These are phyloP conservation scores for Bipolaris cookei DNA, from an alignment of 2,329 filamentous ascomycete species.

Conservation along the genomic window DNA sequence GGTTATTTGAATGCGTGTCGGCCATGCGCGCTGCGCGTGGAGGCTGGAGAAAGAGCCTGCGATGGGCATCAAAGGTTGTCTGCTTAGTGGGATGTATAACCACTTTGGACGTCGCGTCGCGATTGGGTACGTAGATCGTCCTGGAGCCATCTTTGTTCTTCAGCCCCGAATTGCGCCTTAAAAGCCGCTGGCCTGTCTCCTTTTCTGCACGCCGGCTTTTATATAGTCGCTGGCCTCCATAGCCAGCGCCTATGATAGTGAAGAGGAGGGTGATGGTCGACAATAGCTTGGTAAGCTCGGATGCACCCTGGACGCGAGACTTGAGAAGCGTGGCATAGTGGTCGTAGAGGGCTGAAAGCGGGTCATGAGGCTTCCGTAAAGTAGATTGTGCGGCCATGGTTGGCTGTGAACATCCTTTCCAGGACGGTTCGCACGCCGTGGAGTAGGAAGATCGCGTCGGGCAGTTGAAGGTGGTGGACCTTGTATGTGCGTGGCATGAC, in stretches of 20 bases:
- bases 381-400: slow-evolving; percentile 89
- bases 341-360: slow-evolving; percentile 54
- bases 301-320: slow-evolving; percentile 65
- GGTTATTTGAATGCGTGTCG: slow-evolving; percentile 60
- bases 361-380: slow-evolving; percentile 59
- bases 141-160: slow-evolving; percentile 93
- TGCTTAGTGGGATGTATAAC: slow-evolving; percentile 88
- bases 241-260: slow-evolving; percentile 78
- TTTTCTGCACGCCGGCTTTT: slow-evolving; percentile 74
- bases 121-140: slow-evolving; percentile 94
- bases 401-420: slow-evolving; percentile 36
- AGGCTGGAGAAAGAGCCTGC: slow-evolving; percentile 89
- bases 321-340: slow-evolving; percentile 59
- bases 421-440: slow-evolving; percentile 34
- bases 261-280: slow-evolving; percentile 77
- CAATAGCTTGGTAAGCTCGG: slow-evolving; percentile 73
- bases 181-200: slow-evolving; percentile 79
- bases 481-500: slow-evolving; percentile 27
- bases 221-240: slow-evolving; percentile 81
- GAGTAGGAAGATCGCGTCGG: slow-evolving; percentile 5
- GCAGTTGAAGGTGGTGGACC: slow-evolving; percentile 14
- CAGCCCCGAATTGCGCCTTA: slow-evolving; percentile 90
- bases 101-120: slow-evolving; percentile 85
- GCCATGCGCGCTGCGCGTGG: slow-evolving; percentile 79
- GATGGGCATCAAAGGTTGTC: slow-evolving; percentile 94